These are phyloP conservation scores for Fusarium falciforme DNA, from an alignment of 2,329 filamentous ascomycete genomes.

Conservation along the genomic window DNA sequence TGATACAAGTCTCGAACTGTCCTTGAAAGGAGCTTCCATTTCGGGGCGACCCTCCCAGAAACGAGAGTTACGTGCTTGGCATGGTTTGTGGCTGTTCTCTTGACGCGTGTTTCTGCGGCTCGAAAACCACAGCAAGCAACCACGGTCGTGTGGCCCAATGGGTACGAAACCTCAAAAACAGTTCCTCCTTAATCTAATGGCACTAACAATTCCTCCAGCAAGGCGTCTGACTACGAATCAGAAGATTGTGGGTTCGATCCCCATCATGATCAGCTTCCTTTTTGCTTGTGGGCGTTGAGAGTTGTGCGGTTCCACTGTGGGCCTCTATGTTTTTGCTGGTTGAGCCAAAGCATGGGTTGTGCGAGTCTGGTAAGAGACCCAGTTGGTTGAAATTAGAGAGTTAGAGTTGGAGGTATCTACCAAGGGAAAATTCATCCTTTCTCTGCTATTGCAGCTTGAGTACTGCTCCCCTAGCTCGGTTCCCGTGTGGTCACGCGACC, in stretches of 20 bases:
- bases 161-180: neutral
- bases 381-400: neutral
- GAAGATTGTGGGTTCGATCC: neutral
- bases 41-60: neutral
- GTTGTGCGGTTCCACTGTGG: neutral
- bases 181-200: neutral
- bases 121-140: neutral
- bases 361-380: neutral
- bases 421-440: too few species aligned
- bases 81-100: neutral
- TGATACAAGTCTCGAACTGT: neutral
- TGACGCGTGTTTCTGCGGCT: neutral
- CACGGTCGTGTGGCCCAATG: neutral
- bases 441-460: too few species aligned
- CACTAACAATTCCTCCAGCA: neutral
- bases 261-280: neutral
- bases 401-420: neutral
- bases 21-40: neutral
- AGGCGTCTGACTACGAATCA: constrained; percentile 1
- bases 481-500: neutral
- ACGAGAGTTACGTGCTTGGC: neutral
- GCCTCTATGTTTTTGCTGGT: neutral
- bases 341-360: neutral
- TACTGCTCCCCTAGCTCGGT: neutral
- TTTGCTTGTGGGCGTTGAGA: neutral